Evolutionary conservation across 768 basidiomycete genomes (phyloP).

Genomic region (Lactarius deliciosus): DNA sequence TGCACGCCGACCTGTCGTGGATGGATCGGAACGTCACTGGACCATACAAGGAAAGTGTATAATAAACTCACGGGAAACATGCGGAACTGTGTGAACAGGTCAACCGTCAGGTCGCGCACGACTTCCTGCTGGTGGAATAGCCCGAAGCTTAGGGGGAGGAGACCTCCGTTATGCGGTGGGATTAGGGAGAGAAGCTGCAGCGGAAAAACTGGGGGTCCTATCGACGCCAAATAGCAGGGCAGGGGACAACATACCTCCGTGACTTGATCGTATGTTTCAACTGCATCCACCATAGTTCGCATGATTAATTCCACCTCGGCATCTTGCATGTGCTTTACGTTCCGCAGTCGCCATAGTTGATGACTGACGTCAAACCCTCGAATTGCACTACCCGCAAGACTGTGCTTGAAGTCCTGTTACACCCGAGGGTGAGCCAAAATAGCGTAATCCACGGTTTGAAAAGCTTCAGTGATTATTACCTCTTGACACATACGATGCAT

Average conservation of each 20-base stretch:
- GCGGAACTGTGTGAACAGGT: constrained; percentile 79
- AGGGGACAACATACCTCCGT: constrained; percentile 61
- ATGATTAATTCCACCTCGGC: constrained; percentile 75
- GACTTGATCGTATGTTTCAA: constrained; percentile 83
- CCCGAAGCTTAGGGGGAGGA: constrained; percentile 83
- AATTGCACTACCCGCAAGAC: constrained; percentile 56
- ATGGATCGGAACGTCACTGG: background rate
- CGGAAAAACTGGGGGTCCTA: constrained; percentile 7
- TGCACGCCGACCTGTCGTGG: constrained; percentile 66
- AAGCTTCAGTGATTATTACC: constrained; percentile 41
- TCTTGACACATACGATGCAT: constrained; percentile 70
- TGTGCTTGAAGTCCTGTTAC: constrained; percentile 65
- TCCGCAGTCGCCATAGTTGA: constrained; percentile 79
- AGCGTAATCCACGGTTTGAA: background rate
- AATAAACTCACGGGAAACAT: constrained; percentile 61
- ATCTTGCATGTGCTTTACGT: constrained; percentile 69
- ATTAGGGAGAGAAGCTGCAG: constrained; percentile 75
- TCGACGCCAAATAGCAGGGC: background rate
- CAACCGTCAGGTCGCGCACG: constrained; percentile 77
- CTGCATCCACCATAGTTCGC: constrained; percentile 65
- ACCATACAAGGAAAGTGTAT: constrained; percentile 17
- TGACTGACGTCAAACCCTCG: constrained; percentile 82
- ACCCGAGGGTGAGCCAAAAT: constrained; percentile 11
- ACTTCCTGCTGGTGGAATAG: constrained; percentile 84
- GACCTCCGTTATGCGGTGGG: constrained; percentile 75